Evolutionary conservation across 305 asterid species (phyloP), one percentile per base, ranked within the genome.

Genomic region (Vinca major): DNA sequence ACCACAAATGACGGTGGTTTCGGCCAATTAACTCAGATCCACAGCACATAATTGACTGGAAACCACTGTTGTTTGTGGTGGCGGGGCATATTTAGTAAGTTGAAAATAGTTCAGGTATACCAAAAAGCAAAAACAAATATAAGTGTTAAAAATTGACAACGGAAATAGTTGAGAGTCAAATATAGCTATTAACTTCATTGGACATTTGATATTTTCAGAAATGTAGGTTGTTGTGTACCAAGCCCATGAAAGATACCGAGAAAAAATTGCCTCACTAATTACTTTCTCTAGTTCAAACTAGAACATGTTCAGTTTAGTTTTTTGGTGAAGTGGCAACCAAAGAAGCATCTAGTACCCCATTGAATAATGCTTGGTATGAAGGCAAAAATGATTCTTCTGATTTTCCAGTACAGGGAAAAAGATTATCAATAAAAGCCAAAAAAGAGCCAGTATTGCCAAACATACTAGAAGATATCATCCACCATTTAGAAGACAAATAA

Each of bases 351-450:
- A 37, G 26, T 60, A 14, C 19, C 11, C 26, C 14, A 37, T 60
- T 60, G 20, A 37, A 60, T 7, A 37, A 6, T 60, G 47, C 64
- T 47, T 36, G 8, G 14, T 7, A 60, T 60, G 2, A 37, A 60
- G 64, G 48, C 47, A 60, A 60, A 60, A 14, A 14, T 12, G 14
- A 36, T 36, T n/a, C 64, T 14, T 60, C 64, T 10, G 64, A 60
- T 37, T 44, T 19, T 57, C 63, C n/a, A 12, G 63, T 37, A 12
- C 11, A 8, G 11, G 36, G 13, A 12, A 19, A 53, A 19, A 53
- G 8, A 0, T 53, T 47, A 12, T 3, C 14, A 54, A 8, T 20
- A 1, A 1, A 54, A 54, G 60, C 60, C 60, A 54, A 54, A 21
- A 53, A 8, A 53, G 5, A 9, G 5, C 14, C 1, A 26, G 33